Evolutionary conservation across 108 stramenopile genomes (phyloP).

Genomic region (Discostella pseudostelligera): DNA sequence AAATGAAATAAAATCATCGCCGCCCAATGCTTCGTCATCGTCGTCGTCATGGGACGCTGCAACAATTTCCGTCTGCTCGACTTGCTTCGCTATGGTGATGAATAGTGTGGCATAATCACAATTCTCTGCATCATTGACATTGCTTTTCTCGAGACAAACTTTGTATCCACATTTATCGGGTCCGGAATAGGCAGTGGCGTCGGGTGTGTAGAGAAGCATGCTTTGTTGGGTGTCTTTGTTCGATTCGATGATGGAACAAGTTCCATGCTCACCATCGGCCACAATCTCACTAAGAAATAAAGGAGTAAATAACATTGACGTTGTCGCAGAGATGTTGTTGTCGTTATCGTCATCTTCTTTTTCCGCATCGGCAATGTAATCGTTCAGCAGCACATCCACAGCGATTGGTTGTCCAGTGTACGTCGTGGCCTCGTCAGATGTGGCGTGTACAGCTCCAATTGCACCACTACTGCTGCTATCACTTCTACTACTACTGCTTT

Average conservation of each 20-base stretch:
- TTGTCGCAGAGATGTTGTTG: neutral
- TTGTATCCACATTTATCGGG: slow-evolving; percentile 3
- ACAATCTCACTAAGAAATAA: neutral
- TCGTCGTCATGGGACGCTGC: neutral
- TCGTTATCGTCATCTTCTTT: neutral
- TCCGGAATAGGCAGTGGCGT: slow-evolving; percentile 3
- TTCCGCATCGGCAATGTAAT: neutral
- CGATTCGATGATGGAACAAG: neutral
- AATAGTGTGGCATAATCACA: neutral
- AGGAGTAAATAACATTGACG: neutral
- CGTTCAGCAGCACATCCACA: neutral
- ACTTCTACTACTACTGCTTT: too few relatives aligned
- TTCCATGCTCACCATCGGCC: neutral
- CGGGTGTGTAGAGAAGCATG: neutral
- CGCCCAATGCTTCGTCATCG: neutral
- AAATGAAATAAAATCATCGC: neutral
- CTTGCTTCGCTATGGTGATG: neutral
- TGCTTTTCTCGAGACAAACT: neutral
- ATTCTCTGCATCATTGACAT: neutral
- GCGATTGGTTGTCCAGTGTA: slow-evolving; percentile 1
- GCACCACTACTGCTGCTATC: too few relatives aligned
- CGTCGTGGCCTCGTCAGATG: slow-evolving; percentile 6
- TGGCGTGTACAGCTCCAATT: neutral
- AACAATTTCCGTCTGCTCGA: neutral
- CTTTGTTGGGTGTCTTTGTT: slow-evolving; percentile 2